Percentiles rank a stretch among this genome's conserved stretches.
Evolutionary conservation across 108 stramenopile genomes (phyloP).

Genomic region (Asterionellopsis glacialis): DNA sequence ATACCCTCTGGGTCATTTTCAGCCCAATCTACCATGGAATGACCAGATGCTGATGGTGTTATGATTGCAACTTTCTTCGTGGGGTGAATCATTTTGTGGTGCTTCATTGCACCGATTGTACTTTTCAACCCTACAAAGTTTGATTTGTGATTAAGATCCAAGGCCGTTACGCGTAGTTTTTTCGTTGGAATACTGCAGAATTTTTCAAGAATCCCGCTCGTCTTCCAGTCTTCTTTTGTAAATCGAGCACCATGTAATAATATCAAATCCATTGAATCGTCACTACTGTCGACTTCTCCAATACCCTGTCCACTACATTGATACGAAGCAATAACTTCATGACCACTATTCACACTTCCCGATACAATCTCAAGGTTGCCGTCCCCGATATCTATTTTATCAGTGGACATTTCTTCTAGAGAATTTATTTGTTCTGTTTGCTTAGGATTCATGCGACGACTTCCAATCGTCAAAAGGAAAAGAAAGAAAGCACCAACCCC

Average conservation of each 20-base stretch:
- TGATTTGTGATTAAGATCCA: constrained; percentile 12
- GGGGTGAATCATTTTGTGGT: constrained; percentile 22
- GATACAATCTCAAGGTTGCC: no score
- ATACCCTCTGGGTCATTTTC: constrained; percentile 19
- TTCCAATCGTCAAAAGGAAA: no score
- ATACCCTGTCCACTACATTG: no score
- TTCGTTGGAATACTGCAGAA: constrained; percentile 31
- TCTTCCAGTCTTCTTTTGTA: constrained; percentile 78
- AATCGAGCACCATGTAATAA: constrained; percentile 71
- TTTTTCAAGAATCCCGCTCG: constrained; percentile 43
- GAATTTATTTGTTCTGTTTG: no score
- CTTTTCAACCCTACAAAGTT: constrained; percentile 27
- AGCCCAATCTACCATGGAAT: constrained; percentile 46
- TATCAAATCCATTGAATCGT: constrained; percentile 32
- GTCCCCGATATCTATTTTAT: no score
- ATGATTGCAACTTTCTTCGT: constrained; percentile 31
- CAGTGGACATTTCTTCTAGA: no score
- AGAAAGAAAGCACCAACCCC: no score
- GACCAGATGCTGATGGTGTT: constrained; percentile 75
- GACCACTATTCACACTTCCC: no score
- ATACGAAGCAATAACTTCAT: no score
- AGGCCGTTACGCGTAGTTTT: constrained; percentile 6
- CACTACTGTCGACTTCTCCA: not conserved
- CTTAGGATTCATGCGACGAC: no score
- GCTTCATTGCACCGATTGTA: constrained; percentile 29